Evolutionary conservation across 108 stramenopile genomes (phyloP).

Genomic region (Asterionellopsis glacialis): DNA sequence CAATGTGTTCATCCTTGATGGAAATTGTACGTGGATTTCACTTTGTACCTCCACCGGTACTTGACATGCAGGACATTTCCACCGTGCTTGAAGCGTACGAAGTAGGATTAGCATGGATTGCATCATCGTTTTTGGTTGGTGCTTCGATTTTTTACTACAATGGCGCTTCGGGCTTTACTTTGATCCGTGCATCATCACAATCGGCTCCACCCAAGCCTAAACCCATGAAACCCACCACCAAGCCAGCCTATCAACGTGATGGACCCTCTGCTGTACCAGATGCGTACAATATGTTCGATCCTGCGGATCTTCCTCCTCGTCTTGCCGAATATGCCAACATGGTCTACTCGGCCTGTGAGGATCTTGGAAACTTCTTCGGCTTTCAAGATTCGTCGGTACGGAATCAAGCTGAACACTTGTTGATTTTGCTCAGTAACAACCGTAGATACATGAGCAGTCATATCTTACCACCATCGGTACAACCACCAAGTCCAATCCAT

Average conservation of each 20-base stretch:
- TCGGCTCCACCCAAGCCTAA: too few species aligned
- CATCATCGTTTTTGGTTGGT: constrained; percentile 44
- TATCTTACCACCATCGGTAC: constrained; percentile 68
- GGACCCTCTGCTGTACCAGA: constrained; percentile 31
- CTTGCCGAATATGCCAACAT: constrained; percentile 89
- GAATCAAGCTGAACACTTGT: constrained; percentile 95
- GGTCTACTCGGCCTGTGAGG: constrained; percentile 91
- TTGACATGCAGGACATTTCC: not conserved
- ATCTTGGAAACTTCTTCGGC: constrained; percentile 90
- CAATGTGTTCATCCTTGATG: constrained; percentile 26
- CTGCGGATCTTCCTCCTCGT: constrained; percentile 83
- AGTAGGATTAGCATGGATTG: constrained; percentile 47
- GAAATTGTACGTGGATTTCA: constrained; percentile 40
- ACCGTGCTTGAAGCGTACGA: constrained; percentile 7
- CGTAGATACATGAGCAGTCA: constrained; percentile 91
- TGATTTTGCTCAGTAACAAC: constrained; percentile 93
- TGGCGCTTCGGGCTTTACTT: constrained; percentile 8
- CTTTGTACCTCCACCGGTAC: constrained; percentile 14
- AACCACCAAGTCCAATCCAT: constrained; percentile 85
- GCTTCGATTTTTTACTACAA: constrained; percentile 55
- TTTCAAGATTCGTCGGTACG: constrained; percentile 89
- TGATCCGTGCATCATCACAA: too few species aligned
- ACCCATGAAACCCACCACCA: too few species aligned
- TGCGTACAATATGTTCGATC: constrained; percentile 89
- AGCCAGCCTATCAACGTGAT: constrained; percentile 11